Base-by-base conservation (phyloP, 164 flowering plant species). In the Sedum album region DNA sequence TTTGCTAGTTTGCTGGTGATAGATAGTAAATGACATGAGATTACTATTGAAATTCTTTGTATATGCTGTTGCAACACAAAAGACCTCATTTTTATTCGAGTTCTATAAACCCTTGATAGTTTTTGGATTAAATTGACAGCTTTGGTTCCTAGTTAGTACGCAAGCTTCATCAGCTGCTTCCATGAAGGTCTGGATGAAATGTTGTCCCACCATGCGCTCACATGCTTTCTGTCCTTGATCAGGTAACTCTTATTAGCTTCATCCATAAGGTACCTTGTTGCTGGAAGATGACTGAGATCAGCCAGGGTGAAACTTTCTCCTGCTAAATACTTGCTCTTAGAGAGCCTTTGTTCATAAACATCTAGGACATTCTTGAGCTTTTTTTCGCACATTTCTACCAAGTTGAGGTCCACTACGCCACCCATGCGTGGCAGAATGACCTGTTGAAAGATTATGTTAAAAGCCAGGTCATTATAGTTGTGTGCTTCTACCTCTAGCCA, bases 401-500 rank as follows among this genome's bases (percentile, higher is more conserved):
- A 26, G 6, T 63, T 76, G 71, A 66, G 18, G 81, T 90, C 88
- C 2, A 76, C 73, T 0, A 25, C 38, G 31, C 73, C 30, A 0
- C 87, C 90, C 81, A 81, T 75, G 18, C 71, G 66, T 0, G 94
- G 92, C n/a, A 83, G 73, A 51, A 88, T 65, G 15, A 83, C 60
- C 1, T 81, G 73, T 25, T 90, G 85, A 36, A 85, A 68, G 0
- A 83, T 82, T 1, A 87, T n/a, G 31, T 49, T 74, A 79, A 57
- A 79, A 1, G 84, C 79, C 35, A 81, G 30, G 31, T 82, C 84
- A 65, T 85, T 78, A 78, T 78, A 86, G 73, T 85, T 87, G 78
- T 91, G 86, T 1, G 87, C 82, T 71, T 91, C 97, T n/a, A 88
- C 88, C 71, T 88, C 97, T 0, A 88, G 78, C 94, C 97, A 91